A percentile compares a stretch with the other conserved stretches of the same genome.
These are phyloP conservation scores for Volvox carteri DNA, from an alignment of 163 green algal genomes.

Conservation along the genomic window DNA sequence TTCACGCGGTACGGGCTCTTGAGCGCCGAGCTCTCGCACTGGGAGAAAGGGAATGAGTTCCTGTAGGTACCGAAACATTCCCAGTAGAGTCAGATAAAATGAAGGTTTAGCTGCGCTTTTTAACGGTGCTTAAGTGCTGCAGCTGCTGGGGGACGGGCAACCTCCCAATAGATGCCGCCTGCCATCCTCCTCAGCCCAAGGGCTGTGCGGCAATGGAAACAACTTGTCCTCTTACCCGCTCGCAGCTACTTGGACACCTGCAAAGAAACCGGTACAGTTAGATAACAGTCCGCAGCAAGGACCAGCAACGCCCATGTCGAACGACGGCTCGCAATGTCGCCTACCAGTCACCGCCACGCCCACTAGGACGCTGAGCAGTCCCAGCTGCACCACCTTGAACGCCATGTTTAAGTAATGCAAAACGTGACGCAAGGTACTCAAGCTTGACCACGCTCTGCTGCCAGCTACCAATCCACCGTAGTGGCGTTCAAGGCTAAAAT, in stretches of 20 bases:
- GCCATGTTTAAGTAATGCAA: neutral
- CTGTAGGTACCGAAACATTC: neutral
- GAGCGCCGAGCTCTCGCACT: neutral
- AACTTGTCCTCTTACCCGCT: neutral
- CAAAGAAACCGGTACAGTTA: neutral
- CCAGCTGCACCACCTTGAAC: neutral
- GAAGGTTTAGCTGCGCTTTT: neutral
- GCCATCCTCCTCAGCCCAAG: neutral
- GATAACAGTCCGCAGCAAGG: neutral
- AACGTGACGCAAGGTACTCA: neutral
- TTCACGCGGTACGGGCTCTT: conserved; percentile 12
- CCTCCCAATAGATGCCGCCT: conserved; percentile 12
- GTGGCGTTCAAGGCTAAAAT: neutral
- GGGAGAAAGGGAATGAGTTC: neutral
- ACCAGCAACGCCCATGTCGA: conserved; percentile 9
- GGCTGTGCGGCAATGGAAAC: neutral
- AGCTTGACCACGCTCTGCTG: neutral
- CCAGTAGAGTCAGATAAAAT: neutral
- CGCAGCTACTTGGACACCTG: neutral
- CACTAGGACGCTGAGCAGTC: conserved; percentile 3
- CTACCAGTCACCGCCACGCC: conserved; percentile 12
- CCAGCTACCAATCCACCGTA: conserved; percentile 5
- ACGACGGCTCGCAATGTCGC: neutral
- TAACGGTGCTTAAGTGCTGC: neutral
- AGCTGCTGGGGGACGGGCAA: neutral